Conservation (phyloP, 495 filamentous ascomycete genomes). For the Ramalina peruviana region DNA sequence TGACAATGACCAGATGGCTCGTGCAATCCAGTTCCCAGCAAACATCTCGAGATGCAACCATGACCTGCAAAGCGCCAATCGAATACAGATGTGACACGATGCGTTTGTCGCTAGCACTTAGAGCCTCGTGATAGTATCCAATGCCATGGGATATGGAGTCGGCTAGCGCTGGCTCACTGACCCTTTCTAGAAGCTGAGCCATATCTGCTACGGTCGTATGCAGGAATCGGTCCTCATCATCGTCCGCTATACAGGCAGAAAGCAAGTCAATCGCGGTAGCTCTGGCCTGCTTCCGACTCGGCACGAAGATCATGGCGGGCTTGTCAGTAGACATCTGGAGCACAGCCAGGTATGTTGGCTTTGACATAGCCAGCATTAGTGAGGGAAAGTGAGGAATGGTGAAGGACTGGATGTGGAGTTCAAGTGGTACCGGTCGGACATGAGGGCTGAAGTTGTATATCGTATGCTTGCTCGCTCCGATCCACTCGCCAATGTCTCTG, state of each 20-base stretch:
- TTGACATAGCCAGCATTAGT: conserved; percentile 95
- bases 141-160: conserved; percentile 92
- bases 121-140: conserved; percentile 91
- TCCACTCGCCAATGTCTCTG: conserved; percentile 93
- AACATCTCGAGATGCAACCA: conserved; percentile 86
- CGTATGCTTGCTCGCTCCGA: conserved; percentile 95
- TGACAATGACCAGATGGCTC: conserved; percentile 84
- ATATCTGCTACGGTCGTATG: conserved; percentile 70
- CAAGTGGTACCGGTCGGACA: conserved; percentile 71
- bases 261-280: conserved; percentile 82
- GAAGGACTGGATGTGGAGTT: conserved; percentile 92
- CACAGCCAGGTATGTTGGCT: conserved; percentile 77
- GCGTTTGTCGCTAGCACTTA: conserved; percentile 75
- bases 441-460: conserved; percentile 97
- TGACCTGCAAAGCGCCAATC: conserved; percentile 82
- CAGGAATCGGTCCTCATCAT: conserved; percentile 88
- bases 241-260: conserved; percentile 68
- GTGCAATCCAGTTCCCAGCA: conserved; percentile 90
- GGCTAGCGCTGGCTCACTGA: conserved; percentile 75
- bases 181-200: conserved; percentile 58
- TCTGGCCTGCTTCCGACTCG: conserved; percentile 81
- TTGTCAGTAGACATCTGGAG: conserved; percentile 75
- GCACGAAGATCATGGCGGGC: conserved; percentile 81
- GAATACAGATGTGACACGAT: conserved; percentile 86
- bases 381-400: conserved; percentile 95